A percentile compares a stretch with the other conserved stretches of the same genome.
Conservation (phyloP, 2,329 filamentous ascomycete genomes). For the Fusarium sp. region DNA sequence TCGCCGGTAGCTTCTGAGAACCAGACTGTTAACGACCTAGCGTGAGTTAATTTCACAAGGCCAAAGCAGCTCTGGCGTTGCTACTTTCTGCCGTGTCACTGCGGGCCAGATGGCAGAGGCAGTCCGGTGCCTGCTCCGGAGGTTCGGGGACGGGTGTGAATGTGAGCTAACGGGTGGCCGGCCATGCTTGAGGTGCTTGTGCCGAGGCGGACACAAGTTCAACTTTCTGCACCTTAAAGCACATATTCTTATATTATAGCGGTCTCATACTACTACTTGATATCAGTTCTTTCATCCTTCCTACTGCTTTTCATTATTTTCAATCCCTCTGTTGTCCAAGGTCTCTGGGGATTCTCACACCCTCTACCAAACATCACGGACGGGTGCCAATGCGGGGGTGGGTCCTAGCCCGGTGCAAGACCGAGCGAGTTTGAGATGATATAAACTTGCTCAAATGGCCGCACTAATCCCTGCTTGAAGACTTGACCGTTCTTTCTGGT, state of each 20-base stretch:
- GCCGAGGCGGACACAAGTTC: background rate
- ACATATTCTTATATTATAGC: no score
- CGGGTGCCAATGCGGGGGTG: constrained; percentile 23
- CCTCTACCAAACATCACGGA: background rate
- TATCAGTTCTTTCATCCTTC: background rate
- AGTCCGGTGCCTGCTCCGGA: constrained; percentile 21
- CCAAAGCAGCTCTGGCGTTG: constrained; percentile 12
- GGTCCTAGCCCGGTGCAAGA: constrained; percentile 18
- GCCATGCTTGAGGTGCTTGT: background rate
- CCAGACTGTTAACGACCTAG: constrained; percentile 26
- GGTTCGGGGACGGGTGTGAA: constrained; percentile 36
- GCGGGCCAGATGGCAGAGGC: background rate
- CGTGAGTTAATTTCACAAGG: constrained; percentile 37
- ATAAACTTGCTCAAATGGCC: constrained; percentile 59
- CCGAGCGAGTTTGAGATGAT: constrained; percentile 29
- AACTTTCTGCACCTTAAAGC: background rate
- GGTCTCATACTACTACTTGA: fast-evolving
- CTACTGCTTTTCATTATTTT: fast-evolving
- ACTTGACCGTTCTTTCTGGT: background rate
- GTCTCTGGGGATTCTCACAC: background rate
- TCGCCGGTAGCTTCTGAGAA: constrained; percentile 10
- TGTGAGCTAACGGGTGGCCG: constrained; percentile 24
- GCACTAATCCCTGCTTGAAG: constrained; percentile 42
- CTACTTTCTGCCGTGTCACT: constrained; percentile 17
- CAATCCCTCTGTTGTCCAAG: background rate